A percentile compares a stretch with the other conserved stretches of the same genome.
Conservation (phyloP, 2,329 filamentous ascomycete genomes). For the Paecilomyces fulvus region DNA sequence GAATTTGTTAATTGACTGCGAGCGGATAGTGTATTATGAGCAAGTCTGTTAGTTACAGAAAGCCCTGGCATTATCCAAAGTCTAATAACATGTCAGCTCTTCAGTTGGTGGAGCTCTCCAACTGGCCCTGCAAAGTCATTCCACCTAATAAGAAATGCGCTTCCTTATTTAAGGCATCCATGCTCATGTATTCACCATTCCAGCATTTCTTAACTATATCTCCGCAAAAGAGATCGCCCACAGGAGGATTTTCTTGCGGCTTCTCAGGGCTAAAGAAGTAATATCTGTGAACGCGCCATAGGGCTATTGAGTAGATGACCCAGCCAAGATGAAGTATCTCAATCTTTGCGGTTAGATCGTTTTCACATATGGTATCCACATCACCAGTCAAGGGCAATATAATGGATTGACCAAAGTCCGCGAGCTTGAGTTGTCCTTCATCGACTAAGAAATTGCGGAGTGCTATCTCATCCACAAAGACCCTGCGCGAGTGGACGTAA, state of each 20-base stretch:
- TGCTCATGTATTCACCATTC: neutral
- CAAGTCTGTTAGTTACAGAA: too few species aligned
- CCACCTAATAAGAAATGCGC: neutral
- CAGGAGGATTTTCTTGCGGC: neutral
- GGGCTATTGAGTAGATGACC: neutral
- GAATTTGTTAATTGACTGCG: too few species aligned
- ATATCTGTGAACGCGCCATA: neutral
- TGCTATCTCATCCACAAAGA: conserved; percentile 11
- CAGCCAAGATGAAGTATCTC: neutral
- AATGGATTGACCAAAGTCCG: neutral
- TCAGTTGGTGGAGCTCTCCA: neutral
- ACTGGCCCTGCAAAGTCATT: neutral
- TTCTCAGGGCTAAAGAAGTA: neutral
- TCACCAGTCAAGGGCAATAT: neutral
- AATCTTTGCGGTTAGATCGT: neutral
- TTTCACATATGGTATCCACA: neutral
- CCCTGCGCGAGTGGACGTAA: conserved; percentile 7
- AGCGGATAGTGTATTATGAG: too few species aligned
- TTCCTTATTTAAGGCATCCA: neutral
- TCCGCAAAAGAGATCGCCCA: neutral
- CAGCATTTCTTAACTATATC: neutral
- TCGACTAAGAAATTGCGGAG: conserved; percentile 9
- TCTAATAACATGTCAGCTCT: neutral
- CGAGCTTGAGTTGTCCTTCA: neutral
- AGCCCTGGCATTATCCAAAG: too few species aligned